A percentile compares a stretch with the other conserved stretches of the same genome.
phyloP scores from a whole-genome alignment of 1,284 basidiomycete genomes.

The Moesziomyces globuligerus region DNA sequence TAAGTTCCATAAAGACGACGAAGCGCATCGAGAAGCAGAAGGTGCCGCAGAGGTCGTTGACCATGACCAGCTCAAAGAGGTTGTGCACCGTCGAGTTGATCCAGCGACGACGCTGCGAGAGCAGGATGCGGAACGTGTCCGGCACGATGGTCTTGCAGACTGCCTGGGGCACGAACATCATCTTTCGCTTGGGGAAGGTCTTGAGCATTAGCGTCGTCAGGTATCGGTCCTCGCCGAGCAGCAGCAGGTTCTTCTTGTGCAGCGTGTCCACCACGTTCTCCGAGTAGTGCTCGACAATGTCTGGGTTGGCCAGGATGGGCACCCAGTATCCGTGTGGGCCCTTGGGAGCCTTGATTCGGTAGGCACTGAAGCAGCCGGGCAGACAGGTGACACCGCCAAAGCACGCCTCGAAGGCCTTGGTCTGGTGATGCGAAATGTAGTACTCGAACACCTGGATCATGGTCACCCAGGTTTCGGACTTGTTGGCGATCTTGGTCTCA shows the following conservation, averaged over 20 bases:
- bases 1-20: constrained; percentile 69
- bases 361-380: constrained; percentile 70
- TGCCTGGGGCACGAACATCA: constrained; percentile 70
- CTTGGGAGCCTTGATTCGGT: constrained; percentile 70
- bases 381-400: constrained; percentile 70
- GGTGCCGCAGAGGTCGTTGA: constrained; percentile 70
- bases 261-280: constrained; percentile 70
- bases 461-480: constrained; percentile 70
- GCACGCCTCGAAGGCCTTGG: constrained; percentile 70
- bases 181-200: constrained; percentile 70
- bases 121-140: constrained; percentile 69
- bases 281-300: constrained; percentile 70
- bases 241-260: constrained; percentile 70
- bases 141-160: constrained; percentile 71
- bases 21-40: constrained; percentile 71
- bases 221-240: constrained; percentile 70
- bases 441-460: constrained; percentile 85
- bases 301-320: constrained; percentile 69
- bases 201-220: constrained; percentile 70
- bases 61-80: constrained; percentile 69
- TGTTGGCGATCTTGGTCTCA: constrained; percentile 71
- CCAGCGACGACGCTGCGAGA: constrained; percentile 70
- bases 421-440: constrained; percentile 98
- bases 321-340: constrained; percentile 70
- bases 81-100: constrained; percentile 71